phyloP scores from a whole-genome alignment of 441 rosid genomes.

The Flueggea neowawraea region DNA sequence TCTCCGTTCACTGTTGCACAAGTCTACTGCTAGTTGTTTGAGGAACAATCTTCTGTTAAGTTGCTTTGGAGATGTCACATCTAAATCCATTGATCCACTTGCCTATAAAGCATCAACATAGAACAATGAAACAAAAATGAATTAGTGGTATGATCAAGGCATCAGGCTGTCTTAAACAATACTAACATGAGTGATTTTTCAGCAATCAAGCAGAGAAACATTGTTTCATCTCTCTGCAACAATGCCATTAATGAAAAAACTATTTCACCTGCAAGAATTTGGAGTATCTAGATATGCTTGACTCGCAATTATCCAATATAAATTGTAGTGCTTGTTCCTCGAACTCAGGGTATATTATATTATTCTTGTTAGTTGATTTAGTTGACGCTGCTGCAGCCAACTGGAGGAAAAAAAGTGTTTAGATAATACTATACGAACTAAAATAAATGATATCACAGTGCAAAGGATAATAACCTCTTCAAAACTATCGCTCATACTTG shows the following conservation, averaged over 20 bases:
- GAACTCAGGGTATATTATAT: constrained; percentile 58
- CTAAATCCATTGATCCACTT: constrained; percentile 96
- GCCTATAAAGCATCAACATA: constrained; percentile 34
- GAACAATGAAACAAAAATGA: background rate
- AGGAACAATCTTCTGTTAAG: constrained; percentile 78
- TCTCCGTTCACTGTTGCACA: constrained; percentile 83
- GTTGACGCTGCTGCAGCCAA: constrained; percentile 94
- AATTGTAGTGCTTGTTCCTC: constrained; percentile 81
- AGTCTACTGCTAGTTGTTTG: constrained; percentile 93
- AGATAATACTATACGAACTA: background rate
- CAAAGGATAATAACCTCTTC: constrained; percentile 56
- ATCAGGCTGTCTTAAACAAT: too few relatives aligned
- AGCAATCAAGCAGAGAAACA: background rate
- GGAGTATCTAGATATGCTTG: constrained; percentile 85
- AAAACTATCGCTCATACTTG: constrained; percentile 67
- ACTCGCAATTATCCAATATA: constrained; percentile 76
- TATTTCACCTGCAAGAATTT: constrained; percentile 74
- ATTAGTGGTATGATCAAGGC: too few relatives aligned
- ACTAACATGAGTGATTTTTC: too few relatives aligned
- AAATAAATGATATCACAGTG: background rate
- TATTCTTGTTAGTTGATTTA: constrained; percentile 50
- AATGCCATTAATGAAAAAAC: background rate
- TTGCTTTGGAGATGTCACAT: constrained; percentile 92
- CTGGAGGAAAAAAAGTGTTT: constrained; percentile 33
- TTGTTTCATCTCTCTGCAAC: too few relatives aligned